Evolutionary conservation across 78 protist species (phyloP).

Genomic region (Polysphondylium violaceum): DNA sequence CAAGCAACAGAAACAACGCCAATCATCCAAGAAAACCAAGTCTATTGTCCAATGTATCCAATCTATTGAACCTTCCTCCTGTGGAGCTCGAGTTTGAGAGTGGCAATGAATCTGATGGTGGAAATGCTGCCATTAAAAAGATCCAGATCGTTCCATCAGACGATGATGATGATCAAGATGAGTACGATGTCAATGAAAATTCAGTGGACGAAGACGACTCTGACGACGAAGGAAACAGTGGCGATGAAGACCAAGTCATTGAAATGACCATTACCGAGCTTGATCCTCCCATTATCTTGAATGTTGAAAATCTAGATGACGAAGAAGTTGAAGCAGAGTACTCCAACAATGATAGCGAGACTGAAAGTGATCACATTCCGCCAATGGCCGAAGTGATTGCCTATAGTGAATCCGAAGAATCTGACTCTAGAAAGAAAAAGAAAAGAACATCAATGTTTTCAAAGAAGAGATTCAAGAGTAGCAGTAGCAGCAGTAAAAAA

Average conservation of each 20-base stretch:
- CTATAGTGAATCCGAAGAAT: constrained; percentile 2
- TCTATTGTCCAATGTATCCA: not conserved
- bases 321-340: constrained; percentile 11
- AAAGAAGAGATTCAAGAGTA: constrained; percentile 14
- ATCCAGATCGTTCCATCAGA: not conserved
- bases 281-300: not conserved
- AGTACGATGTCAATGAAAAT: not conserved
- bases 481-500: constrained; percentile 2
- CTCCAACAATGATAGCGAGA: constrained; percentile 12
- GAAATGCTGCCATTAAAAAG: not conserved
- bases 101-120: constrained; percentile 4
- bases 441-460: constrained; percentile 2
- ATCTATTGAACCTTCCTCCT: constrained; percentile 13
- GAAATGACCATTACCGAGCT: not conserved
- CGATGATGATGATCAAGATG: constrained; percentile 3
- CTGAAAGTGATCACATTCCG: constrained; percentile 2
- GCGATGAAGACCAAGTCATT: not conserved
- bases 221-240: constrained; percentile 1
- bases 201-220: not conserved
- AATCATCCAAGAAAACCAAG: not conserved
- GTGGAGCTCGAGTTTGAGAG: constrained; percentile 21
- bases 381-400: not conserved
- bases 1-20: constrained; percentile 4
- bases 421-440: constrained; percentile 4
- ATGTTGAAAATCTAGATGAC: not conserved